Evolutionary conservation across 306 rosid species (phyloP).

Genomic region (Quercus bicolor): DNA sequence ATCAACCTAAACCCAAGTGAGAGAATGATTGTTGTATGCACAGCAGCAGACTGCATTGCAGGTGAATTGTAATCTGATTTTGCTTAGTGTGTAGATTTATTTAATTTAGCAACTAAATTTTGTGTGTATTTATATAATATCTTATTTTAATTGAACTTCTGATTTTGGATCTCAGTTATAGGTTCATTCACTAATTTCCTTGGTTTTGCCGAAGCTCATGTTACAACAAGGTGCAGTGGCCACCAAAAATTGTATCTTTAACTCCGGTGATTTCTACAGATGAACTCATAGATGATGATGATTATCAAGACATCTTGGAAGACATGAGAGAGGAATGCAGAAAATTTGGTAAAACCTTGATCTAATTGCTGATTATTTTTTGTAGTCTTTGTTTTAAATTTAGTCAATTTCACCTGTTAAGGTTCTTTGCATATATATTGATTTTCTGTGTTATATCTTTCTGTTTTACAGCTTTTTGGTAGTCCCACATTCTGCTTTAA

Average conservation of each 20-base stretch:
- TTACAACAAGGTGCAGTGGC: slow-evolving; percentile 70
- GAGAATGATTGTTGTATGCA: slow-evolving; percentile 83
- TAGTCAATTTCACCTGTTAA: slow-evolving; percentile 3
- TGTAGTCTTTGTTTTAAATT: not conserved
- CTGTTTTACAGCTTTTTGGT: slow-evolving; percentile 77
- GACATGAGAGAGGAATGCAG: slow-evolving; percentile 90
- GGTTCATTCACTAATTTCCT: not conserved
- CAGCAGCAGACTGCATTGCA: slow-evolving; percentile 94
- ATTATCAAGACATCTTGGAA: slow-evolving; percentile 80
- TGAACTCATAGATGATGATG: slow-evolving; percentile 89
- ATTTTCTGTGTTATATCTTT: slow-evolving; percentile 44
- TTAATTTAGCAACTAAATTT: not conserved
- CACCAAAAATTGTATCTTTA: slow-evolving; percentile 79
- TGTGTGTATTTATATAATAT: not conserved
- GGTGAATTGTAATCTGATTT: slow-evolving; percentile 35
- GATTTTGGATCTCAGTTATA: no score
- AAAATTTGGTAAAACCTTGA: slow-evolving; percentile 56
- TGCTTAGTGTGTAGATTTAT: not conserved
- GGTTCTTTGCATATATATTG: slow-evolving; percentile 31
- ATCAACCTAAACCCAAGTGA: slow-evolving; percentile 95
- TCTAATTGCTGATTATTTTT: not conserved
- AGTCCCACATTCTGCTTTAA: slow-evolving; percentile 71
- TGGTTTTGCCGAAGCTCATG: slow-evolving; percentile 64
- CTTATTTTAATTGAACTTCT: not conserved
- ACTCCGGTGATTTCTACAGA: slow-evolving; percentile 75